Percentiles rank a stretch among this genome's conserved stretches.
Conservation (phyloP, 1,284 basidiomycete species). For the Sporisorium iseilematis-ciliati region DNA sequence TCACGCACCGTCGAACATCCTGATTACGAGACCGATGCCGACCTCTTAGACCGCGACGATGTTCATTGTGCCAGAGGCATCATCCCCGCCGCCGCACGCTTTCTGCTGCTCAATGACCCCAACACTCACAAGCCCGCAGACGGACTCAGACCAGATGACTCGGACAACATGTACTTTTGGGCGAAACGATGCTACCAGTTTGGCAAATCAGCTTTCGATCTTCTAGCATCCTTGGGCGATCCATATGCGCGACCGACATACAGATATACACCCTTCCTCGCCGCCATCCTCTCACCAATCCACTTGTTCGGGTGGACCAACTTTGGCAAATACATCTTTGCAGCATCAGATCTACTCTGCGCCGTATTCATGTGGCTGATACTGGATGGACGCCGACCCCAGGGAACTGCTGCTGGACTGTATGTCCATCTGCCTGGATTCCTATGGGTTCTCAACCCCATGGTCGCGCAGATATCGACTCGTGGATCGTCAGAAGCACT, state of each 20-base stretch:
- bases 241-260: constrained; percentile 95
- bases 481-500: constrained; percentile 93
- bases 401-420: constrained; percentile 31
- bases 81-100: constrained; percentile 70
- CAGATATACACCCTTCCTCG: constrained; percentile 93
- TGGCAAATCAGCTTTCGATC: constrained; percentile 50
- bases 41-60: constrained; percentile 46
- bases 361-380: constrained; percentile 82
- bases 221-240: constrained; percentile 72
- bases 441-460: constrained; percentile 88
- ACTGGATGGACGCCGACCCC: constrained; percentile 69
- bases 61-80: constrained; percentile 59
- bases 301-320: constrained; percentile 71
- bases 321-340: constrained; percentile 87
- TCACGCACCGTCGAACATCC: constrained; percentile 41
- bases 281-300: constrained; percentile 84
- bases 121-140: constrained; percentile 32
- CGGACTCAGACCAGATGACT: constrained; percentile 33
- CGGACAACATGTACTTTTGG: constrained; percentile 42
- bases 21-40: constrained; percentile 46
- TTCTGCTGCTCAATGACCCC: constrained; percentile 72
- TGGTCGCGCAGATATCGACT: constrained; percentile 95
- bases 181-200: constrained; percentile 44
- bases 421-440: constrained; percentile 71
- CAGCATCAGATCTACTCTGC: constrained; percentile 84